Percentiles rank a stretch among this genome's conserved stretches.
phyloP scores from a whole-genome alignment of 352 stramenopile species.

The Globisporangium paddicum region DNA sequence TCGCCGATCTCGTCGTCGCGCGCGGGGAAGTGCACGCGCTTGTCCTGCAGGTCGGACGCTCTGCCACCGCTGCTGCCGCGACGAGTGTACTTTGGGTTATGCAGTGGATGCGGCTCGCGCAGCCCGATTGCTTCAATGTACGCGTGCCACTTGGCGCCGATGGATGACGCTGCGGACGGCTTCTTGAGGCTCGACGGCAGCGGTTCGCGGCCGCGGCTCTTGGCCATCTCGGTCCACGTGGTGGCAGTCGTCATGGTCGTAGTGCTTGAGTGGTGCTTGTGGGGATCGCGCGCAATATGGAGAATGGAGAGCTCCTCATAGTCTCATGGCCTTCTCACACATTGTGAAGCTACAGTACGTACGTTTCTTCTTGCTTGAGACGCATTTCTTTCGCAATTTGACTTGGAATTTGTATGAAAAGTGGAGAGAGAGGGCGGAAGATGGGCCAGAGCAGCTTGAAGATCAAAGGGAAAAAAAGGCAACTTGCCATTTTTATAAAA shows the following conservation, averaged over 20 bases:
- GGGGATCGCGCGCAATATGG: background rate
- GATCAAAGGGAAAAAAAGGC: background rate
- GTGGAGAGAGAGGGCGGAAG: slow-evolving; percentile 2
- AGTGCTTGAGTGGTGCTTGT: slow-evolving; percentile 1
- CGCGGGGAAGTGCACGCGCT: slow-evolving; percentile 45
- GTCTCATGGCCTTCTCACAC: too few relatives aligned
- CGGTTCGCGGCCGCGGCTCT: slow-evolving; percentile 12
- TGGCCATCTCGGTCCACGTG: slow-evolving; percentile 2
- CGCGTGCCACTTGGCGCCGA: slow-evolving; percentile 48
- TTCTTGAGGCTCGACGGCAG: slow-evolving; percentile 58
- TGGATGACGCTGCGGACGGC: slow-evolving; percentile 15
- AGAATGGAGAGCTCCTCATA: too few relatives aligned
- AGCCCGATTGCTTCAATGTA: slow-evolving; percentile 48
- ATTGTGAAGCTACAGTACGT: background rate
- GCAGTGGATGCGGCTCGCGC: slow-evolving; percentile 20
- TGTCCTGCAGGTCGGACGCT: slow-evolving; percentile 15
- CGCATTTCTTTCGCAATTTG: background rate
- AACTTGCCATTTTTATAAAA: background rate
- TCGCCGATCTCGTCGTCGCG: slow-evolving; percentile 25
- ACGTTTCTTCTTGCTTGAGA: slow-evolving; percentile 7
- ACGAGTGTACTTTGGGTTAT: background rate
- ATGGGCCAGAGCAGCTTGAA: slow-evolving; percentile 4
- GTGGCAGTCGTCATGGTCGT: background rate
- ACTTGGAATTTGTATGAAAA: slow-evolving; percentile 3
- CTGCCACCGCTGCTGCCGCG: slow-evolving; percentile 4